Percentiles rank a stretch among this genome's conserved stretches.
Conservation (phyloP, 108 stramenopile genomes). For the Chaetoceros tenuissimus region DNA sequence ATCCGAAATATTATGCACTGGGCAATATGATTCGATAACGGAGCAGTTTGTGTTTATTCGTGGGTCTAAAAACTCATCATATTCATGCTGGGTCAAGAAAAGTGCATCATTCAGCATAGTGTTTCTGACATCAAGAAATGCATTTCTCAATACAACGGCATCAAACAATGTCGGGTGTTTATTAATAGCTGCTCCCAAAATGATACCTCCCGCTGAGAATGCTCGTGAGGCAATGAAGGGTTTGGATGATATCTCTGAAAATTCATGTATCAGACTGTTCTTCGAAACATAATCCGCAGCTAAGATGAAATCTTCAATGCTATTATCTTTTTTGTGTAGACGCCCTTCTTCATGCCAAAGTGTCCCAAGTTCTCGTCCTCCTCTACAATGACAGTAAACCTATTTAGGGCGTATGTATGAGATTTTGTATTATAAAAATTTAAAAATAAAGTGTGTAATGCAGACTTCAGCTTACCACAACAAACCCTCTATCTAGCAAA, state of each 20-base stretch:
- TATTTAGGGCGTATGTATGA: too few species aligned
- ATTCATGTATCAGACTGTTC: constrained; percentile 1
- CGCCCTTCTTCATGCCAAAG: constrained; percentile 43
- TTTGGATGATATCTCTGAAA: constrained; percentile 21
- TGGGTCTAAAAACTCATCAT: constrained; percentile 66
- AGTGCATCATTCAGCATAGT: constrained; percentile 41
- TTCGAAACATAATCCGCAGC: constrained; percentile 36
- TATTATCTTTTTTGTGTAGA: constrained; percentile 19
- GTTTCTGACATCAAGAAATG: constrained; percentile 45
- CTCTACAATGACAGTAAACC: constrained; percentile 67
- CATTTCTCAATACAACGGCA: constrained; percentile 31
- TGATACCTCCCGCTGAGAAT: constrained; percentile 57
- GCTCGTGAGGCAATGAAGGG: too few species aligned
- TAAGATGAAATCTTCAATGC: constrained; percentile 44
- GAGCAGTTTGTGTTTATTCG: background rate
- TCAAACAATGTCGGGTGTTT: constrained; percentile 24
- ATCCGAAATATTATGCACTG: constrained; percentile 23
- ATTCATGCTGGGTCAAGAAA: constrained; percentile 61
- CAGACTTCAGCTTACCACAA: too few species aligned
- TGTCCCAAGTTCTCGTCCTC: constrained; percentile 58
- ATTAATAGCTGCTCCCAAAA: constrained; percentile 46
- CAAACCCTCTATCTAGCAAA: constrained; percentile 38
- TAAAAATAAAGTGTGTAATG: too few species aligned
- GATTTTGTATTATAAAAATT: too few species aligned
- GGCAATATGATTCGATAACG: constrained; percentile 30